phyloP scores from a whole-genome alignment of 805 yeast genomes.

The Lachancea sp. region DNA sequence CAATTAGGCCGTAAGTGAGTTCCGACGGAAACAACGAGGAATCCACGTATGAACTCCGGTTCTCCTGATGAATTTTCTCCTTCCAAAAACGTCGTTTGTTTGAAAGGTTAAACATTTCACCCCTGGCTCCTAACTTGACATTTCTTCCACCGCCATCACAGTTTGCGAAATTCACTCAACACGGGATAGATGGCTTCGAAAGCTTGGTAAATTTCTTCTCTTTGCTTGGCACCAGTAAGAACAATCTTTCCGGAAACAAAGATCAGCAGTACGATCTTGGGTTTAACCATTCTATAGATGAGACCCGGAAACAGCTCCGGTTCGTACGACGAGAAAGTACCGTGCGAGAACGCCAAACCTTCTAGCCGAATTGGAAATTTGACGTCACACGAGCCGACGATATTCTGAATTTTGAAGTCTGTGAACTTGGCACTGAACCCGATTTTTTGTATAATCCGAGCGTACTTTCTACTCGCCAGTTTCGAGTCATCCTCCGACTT shows the following conservation, averaged over 20 bases:
- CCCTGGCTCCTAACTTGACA: no score
- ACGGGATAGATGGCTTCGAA: conserved; percentile 98
- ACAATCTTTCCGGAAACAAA: conserved; percentile 98
- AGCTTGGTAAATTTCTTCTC: conserved; percentile 97
- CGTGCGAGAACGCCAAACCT: conserved; percentile 96
- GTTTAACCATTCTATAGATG: conserved; percentile 98
- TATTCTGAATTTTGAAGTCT: conserved; percentile 95
- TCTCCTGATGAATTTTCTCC: no score
- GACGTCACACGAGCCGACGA: conserved; percentile 98
- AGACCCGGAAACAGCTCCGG: conserved; percentile 98
- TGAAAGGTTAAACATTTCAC: no score
- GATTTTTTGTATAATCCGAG: conserved; percentile 94
- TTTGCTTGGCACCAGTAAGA: conserved; percentile 96
- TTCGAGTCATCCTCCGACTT: conserved; percentile 98
- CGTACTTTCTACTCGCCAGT: conserved; percentile 93
- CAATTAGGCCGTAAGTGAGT: no score
- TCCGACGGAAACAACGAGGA: no score
- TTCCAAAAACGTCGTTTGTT: no score
- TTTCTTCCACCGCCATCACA: conserved; percentile 22
- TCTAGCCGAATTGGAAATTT: conserved; percentile 95
- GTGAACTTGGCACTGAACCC: conserved; percentile 98
- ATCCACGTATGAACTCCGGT: no score
- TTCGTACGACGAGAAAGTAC: conserved; percentile 96
- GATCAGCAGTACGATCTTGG: conserved; percentile 90
- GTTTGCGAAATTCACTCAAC: conserved; percentile 91